phyloP scores from a whole-genome alignment of 208 protist species.

The Trypanosomatidae sp. region DNA sequence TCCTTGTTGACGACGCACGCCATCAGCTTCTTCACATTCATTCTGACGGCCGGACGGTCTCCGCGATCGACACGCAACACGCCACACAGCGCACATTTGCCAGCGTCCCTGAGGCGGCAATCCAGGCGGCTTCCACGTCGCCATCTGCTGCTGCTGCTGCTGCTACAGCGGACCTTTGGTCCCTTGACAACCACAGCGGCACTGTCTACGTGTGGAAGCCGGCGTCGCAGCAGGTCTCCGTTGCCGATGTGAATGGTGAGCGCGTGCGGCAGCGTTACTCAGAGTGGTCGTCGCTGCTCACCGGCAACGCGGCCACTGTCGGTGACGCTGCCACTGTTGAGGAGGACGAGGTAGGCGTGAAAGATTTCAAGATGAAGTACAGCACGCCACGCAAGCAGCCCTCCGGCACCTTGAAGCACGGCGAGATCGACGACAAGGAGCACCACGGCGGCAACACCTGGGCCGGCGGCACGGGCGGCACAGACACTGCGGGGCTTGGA shows the following conservation, averaged over 20 bases:
- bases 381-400: conserved; percentile 69
- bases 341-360: conserved; percentile 25
- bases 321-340: conserved; percentile 33
- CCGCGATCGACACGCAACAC: conserved; percentile 21
- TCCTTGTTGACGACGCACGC: conserved; percentile 34
- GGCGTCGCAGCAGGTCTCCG: conserved; percentile 28
- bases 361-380: conserved; percentile 68
- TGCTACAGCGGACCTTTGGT: neutral
- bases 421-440: conserved; percentile 86
- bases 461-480: conserved; percentile 89
- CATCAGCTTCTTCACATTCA: conserved; percentile 36
- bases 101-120: neutral
- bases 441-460: conserved; percentile 94
- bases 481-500: conserved; percentile 84
- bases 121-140: neutral
- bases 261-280: conserved; percentile 64
- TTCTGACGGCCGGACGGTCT: conserved; percentile 10
- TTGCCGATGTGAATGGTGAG: conserved; percentile 55
- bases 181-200: conserved; percentile 24
- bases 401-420: conserved; percentile 85
- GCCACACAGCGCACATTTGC: conserved; percentile 18
- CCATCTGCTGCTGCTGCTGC: neutral
- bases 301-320: conserved; percentile 39
- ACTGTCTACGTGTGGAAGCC: conserved; percentile 33
- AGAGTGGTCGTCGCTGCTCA: conserved; percentile 54